Conservation (phyloP, 768 basidiomycete genomes). For the Nevesoporus exiguus region DNA sequence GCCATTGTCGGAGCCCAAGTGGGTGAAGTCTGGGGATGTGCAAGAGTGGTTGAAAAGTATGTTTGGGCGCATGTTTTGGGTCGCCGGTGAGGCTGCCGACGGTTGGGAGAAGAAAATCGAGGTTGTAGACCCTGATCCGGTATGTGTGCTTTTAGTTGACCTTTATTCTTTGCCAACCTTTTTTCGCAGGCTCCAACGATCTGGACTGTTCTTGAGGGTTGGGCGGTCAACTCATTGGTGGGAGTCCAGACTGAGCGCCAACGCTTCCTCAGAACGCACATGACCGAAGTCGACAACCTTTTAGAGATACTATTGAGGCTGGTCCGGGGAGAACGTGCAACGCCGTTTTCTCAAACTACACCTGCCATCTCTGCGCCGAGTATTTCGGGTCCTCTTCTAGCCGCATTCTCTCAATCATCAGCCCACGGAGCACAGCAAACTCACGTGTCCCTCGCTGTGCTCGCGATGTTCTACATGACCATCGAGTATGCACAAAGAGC, state of each 20-base stretch:
- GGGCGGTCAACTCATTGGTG: conserved; percentile 81
- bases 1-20: conserved; percentile 92
- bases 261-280: conserved; percentile 85
- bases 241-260: conserved; percentile 75
- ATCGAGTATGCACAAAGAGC: conserved; percentile 79
- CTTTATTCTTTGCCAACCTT: not conserved
- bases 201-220: conserved; percentile 84
- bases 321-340: conserved; percentile 84
- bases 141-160: conserved; percentile 40
- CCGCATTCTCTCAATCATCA: conserved; percentile 69
- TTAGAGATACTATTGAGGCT: conserved; percentile 91
- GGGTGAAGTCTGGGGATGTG: conserved; percentile 93
- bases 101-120: conserved; percentile 94
- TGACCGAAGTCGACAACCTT: conserved; percentile 82
- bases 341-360: conserved; percentile 60
- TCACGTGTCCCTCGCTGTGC: conserved; percentile 87
- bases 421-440: conserved; percentile 88
- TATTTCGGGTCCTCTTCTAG: conserved; percentile 65
- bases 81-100: conserved; percentile 75
- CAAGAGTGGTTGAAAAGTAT: conserved; percentile 91
- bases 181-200: conserved; percentile 81
- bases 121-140: conserved; percentile 92
- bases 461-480: conserved; percentile 85
- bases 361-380: conserved; percentile 59
- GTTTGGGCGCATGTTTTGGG: conserved; percentile 87